These are phyloP conservation scores for Morella rubra DNA, from an alignment of 306 rosid genomes.

Conservation along the genomic window DNA sequence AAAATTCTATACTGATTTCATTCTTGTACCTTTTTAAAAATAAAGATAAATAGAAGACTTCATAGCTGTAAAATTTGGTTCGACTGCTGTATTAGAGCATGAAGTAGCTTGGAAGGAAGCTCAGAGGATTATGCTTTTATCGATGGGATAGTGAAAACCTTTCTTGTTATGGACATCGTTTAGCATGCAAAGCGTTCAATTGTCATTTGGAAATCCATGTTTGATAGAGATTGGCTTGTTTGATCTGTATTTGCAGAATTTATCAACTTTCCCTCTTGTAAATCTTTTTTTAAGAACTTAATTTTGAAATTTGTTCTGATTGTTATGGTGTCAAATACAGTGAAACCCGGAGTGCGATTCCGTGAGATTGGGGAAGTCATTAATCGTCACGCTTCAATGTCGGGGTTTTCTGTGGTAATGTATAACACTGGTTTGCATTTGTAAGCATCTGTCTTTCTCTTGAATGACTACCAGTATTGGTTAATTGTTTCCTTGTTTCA, in stretches of 20 bases:
- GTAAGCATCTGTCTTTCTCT: conserved; percentile 13
- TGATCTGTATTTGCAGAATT: not conserved
- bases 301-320: conserved; percentile 21
- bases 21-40: too few relatives aligned
- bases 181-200: not conserved
- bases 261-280: not conserved
- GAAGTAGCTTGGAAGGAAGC: too few relatives aligned
- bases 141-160: not conserved
- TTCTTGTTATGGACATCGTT: not conserved
- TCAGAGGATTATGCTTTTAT: not conserved
- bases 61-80: too few relatives aligned
- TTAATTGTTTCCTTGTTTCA: conserved; percentile 20
- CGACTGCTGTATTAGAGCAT: too few relatives aligned
- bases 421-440: conserved; percentile 9
- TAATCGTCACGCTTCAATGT: conserved; percentile 78
- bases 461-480: not conserved
- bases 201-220: not conserved
- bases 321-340: conserved; percentile 43
- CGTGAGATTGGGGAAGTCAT: conserved; percentile 95
- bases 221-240: not conserved
- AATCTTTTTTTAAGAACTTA: conserved; percentile 11
- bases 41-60: too few relatives aligned
- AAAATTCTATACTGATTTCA: too few relatives aligned
- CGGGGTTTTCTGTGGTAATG: conserved; percentile 91
- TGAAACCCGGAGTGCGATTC: conserved; percentile 84